Percentiles rank a stretch among this genome's conserved stretches.
phyloP scores from a whole-genome alignment of 495 filamentous ascomycete species.

The Daldinia decipiens region DNA sequence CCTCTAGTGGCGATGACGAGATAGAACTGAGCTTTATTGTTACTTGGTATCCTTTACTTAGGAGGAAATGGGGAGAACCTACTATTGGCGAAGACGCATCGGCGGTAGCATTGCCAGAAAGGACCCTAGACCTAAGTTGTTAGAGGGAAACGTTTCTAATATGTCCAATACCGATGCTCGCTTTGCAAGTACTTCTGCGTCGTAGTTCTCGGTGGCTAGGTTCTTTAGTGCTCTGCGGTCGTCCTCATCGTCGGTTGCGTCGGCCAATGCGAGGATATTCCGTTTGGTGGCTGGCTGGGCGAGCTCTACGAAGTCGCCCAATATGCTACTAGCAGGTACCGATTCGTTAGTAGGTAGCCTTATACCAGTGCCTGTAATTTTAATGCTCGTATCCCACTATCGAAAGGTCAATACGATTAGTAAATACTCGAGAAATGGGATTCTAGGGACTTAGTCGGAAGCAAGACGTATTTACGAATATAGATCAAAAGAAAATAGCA shows the following conservation, averaged over 20 bases:
- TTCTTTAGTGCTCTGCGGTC: constrained; percentile 24
- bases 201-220: constrained; percentile 38
- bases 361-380: constrained; percentile 48
- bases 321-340: constrained; percentile 65
- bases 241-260: constrained; percentile 31
- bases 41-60: constrained; percentile 10
- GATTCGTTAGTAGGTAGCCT: constrained; percentile 62
- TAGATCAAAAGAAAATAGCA: background rate
- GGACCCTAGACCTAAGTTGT: constrained; percentile 59
- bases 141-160: constrained; percentile 60
- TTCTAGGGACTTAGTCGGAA: no score
- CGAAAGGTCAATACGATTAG: background rate
- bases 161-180: constrained; percentile 69
- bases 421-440: background rate
- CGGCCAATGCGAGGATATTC: constrained; percentile 42
- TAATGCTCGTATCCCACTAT: constrained; percentile 32
- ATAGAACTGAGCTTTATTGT: constrained; percentile 46
- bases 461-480: background rate
- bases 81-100: constrained; percentile 72
- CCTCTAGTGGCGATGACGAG: constrained; percentile 67
- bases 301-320: constrained; percentile 72
- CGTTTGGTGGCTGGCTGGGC: constrained; percentile 66
- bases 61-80: constrained; percentile 47
- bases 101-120: constrained; percentile 72
- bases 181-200: constrained; percentile 51